Percentiles rank a stretch among this genome's conserved stretches.
phyloP scores from a whole-genome alignment of 257 asterid genomes.

The Solanum bulbocastanum region DNA sequence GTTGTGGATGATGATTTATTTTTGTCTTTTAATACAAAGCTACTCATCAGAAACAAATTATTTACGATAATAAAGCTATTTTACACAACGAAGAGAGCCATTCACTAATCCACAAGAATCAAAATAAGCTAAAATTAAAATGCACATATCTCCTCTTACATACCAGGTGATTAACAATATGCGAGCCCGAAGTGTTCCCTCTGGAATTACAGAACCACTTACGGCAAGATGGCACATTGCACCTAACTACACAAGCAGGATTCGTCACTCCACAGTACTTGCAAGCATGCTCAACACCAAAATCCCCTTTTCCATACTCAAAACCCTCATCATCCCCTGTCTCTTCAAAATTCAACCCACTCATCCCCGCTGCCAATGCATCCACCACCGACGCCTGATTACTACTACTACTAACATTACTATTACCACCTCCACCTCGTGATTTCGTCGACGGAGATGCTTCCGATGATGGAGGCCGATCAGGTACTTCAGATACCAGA shows the following conservation, averaged over 20 bases:
- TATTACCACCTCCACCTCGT: conserved; percentile 12
- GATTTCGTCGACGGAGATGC: conserved; percentile 41
- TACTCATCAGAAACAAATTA: not conserved
- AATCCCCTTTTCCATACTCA: conserved; percentile 88
- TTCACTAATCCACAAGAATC: not conserved
- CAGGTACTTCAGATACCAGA: conserved; percentile 27
- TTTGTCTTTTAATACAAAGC: not conserved
- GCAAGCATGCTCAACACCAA: conserved; percentile 84
- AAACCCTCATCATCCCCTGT: conserved; percentile 84
- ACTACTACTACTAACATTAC: conserved; percentile 3
- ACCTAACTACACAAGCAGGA: conserved; percentile 93
- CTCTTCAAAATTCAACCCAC: conserved; percentile 92
- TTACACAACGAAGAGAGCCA: not conserved
- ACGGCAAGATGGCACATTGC: conserved; percentile 94
- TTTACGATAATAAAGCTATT: not conserved
- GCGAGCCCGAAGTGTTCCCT: conserved; percentile 98
- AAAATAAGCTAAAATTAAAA: not conserved
- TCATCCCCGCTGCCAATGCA: conserved; percentile 91
- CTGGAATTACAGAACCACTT: conserved; percentile 98
- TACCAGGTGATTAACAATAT: conserved; percentile 96
- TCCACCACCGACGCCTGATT: conserved; percentile 61
- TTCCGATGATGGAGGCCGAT: conserved; percentile 43
- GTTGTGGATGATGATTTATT: not conserved
- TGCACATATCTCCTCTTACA: conserved; percentile 14
- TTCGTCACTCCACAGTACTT: conserved; percentile 90